A percentile compares a stretch with the other conserved stretches of the same genome.
phyloP scores from a whole-genome alignment of 2,329 filamentous ascomycete genomes.

The Pochonia chlamydosporia region DNA sequence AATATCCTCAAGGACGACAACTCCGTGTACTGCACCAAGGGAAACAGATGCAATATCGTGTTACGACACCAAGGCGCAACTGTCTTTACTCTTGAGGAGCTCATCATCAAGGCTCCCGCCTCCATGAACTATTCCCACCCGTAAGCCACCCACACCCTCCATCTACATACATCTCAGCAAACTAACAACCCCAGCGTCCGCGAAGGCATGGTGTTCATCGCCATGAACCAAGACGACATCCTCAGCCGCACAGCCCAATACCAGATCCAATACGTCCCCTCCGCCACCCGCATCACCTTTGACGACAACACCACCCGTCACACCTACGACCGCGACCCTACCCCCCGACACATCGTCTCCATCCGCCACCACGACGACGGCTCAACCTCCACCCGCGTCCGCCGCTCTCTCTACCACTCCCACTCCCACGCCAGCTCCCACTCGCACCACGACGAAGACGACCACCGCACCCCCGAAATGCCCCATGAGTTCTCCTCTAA shows the following conservation, averaged over 20 bases:
- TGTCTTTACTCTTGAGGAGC: conserved; percentile 75
- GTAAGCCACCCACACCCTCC: conserved; percentile 46
- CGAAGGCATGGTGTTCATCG: conserved; percentile 87
- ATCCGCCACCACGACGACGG: conserved; percentile 48
- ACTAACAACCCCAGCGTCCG: conserved; percentile 76
- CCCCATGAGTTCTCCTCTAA: conserved; percentile 47
- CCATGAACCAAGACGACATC: conserved; percentile 77
- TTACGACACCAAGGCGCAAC: conserved; percentile 74
- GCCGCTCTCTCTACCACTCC: conserved; percentile 1
- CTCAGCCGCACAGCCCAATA: conserved; percentile 68
- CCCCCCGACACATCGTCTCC: conserved; percentile 37
- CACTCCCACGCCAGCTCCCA: background rate
- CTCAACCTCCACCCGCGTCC: conserved; percentile 23
- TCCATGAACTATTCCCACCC: conserved; percentile 73
- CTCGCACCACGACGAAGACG: conserved; percentile 37
- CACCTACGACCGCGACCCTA: conserved; percentile 11
- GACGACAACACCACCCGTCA: conserved; percentile 3
- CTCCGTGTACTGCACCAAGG: conserved; percentile 85
- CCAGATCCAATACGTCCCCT: conserved; percentile 58
- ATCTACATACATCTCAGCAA: conserved; percentile 5
- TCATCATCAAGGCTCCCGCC: conserved; percentile 81
- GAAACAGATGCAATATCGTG: conserved; percentile 81
- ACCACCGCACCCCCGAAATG: conserved; percentile 47
- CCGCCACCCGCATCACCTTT: background rate
- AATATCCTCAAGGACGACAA: conserved; percentile 80